These are phyloP conservation scores for Rhododendron molle DNA, from an alignment of 148 eudicot genomes.

Conservation along the genomic window DNA sequence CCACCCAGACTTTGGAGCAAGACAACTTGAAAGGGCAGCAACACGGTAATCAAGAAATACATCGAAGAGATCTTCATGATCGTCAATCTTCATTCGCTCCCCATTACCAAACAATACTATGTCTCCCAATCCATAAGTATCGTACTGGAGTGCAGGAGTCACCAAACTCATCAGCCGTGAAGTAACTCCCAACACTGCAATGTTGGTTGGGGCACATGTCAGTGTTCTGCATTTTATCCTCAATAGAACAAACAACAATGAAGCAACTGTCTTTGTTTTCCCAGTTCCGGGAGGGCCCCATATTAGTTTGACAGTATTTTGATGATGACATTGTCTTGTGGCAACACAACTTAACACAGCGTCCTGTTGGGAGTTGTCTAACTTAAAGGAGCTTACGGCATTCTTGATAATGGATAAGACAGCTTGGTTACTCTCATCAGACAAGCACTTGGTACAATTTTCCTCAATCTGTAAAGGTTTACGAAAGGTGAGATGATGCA, in stretches of 20 bases:
- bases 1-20: conserved; percentile 49
- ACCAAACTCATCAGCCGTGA: conserved; percentile 20
- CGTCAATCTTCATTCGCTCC: conserved; percentile 49
- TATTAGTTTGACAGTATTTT: conserved; percentile 38
- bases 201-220: conserved; percentile 52
- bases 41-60: conserved; percentile 45
- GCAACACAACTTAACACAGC: conserved; percentile 37
- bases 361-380: conserved; percentile 35
- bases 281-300: conserved; percentile 78
- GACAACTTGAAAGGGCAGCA: conserved; percentile 23
- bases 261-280: conserved; percentile 47
- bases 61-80: conserved; percentile 29
- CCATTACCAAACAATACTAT: conserved; percentile 56
- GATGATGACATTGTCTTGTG: conserved; percentile 32
- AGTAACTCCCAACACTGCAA: conserved; percentile 38
- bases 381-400: conserved; percentile 17
- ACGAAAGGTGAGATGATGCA: not conserved
- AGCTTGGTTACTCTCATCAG: not conserved
- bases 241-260: conserved; percentile 21
- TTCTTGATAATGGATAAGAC: conserved; percentile 5
- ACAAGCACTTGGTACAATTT: not conserved
- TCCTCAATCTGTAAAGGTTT: conserved; percentile 6
- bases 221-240: conserved; percentile 30
- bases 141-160: not conserved
- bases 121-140: conserved; percentile 48